Evolutionary conservation across 768 basidiomycete genomes (phyloP), one percentile per base, ranked within the genome.

Genomic region (Mycena amicta): DNA sequence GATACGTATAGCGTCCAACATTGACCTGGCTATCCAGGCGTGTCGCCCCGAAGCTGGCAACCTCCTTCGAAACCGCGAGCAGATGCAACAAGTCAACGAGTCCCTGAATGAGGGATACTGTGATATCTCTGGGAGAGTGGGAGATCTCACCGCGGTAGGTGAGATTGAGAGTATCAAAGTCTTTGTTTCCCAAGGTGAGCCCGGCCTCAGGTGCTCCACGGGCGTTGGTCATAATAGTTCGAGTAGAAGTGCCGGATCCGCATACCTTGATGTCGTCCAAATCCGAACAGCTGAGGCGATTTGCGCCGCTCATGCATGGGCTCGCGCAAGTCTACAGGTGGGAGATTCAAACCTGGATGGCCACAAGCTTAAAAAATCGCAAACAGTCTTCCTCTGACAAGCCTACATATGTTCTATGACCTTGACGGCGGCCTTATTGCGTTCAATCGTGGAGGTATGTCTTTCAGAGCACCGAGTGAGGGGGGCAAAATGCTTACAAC

Each of bases 381-480:
- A 6, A 20, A 11, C 26, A 63, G 61, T 55, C 82, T 98, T 31
- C 87, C 93, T 1, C 72, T 85, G 26, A 74, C 82, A 0, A 89
- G 88, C 46, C 65, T 97, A 57, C 92, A 96, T 65, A 81, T 99
- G 4, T 98, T 98, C 71, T 89, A 87, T 72, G 95, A 98, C 68
- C 69, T 79, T 22, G 74, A 77, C 4, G 95, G 96, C 1, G 87
- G 86, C 1, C 74, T 91, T 13, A 96, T 98, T 54, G 97, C 95
- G 1, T 98, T 99, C 79, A 99, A 98, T 70, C 80, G 94, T 26
- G 85, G 85, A 49, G 93, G 90, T n/a, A n/a, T n/a, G n/a, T n/a
- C n/a, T n/a, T n/a, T n/a, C n/a, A n/a, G n/a, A n/a, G n/a, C n/a
- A n/a, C n/a, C n/a, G n/a, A n/a, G n/a, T n/a, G n/a, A n/a, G n/a